Percentiles rank a stretch among this genome's conserved stretches.
These are phyloP conservation scores for Erythrobasidium hasegawianum DNA, from an alignment of 1,284 basidiomycete species.

Conservation along the genomic window DNA sequence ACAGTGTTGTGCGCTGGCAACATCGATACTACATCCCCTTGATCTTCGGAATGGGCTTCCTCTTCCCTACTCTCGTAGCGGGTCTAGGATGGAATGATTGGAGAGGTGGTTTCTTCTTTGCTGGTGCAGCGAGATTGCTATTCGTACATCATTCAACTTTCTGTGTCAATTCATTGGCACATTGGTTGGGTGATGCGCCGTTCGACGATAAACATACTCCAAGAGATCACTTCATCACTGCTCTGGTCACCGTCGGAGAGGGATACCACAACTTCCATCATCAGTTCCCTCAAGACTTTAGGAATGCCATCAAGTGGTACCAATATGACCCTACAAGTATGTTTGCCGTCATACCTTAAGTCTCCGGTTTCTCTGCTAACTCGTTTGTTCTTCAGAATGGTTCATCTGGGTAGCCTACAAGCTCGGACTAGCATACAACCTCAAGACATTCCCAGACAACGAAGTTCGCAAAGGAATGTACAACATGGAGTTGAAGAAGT, in stretches of 20 bases:
- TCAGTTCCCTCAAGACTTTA: conserved; percentile 61
- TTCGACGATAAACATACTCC: conserved; percentile 97
- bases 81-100: conserved; percentile 83
- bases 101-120: conserved; percentile 77
- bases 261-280: conserved; percentile 84
- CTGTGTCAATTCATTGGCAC: conserved; percentile 90
- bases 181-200: conserved; percentile 86
- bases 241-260: conserved; percentile 81
- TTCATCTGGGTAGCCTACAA: conserved; percentile 68
- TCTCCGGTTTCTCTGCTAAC: too few relatives aligned
- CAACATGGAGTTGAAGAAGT: conserved; percentile 56
- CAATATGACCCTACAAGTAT: conserved; percentile 78
- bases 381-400: too few relatives aligned
- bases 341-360: too few relatives aligned
- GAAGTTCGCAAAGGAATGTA: conserved; percentile 87
- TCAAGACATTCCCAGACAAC: conserved; percentile 90
- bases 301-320: conserved; percentile 88
- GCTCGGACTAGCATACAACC: conserved; percentile 74
- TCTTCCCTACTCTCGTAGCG: conserved; percentile 70
- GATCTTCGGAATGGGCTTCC: conserved; percentile 67
- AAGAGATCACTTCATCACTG: conserved; percentile 78
- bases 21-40: conserved; percentile 72
- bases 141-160: conserved; percentile 94
- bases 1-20: conserved; percentile 77
- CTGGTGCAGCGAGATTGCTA: conserved; percentile 71